Base-by-base conservation (phyloP, 2,329 filamentous ascomycete species). In the Aspergillus latus region DNA sequence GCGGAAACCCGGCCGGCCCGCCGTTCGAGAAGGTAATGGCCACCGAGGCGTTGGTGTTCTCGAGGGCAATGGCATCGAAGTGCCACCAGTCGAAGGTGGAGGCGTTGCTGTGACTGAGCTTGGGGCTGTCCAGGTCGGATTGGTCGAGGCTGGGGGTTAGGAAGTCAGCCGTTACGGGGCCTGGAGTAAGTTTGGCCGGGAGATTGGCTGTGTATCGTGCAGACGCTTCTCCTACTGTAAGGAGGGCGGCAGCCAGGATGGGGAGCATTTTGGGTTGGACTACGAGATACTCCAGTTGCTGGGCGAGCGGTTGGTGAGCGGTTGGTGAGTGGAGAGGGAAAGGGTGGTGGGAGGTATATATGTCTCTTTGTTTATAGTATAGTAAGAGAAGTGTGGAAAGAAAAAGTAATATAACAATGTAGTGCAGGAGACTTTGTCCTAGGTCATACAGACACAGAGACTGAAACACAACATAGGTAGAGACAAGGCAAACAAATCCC, bases 51-150 rank as follows among this genome's bases (percentile, higher is more conserved):
- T 62, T 56, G 1, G 64, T 57, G 45, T 67, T 62, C 6, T 60
- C 59, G 2, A 59, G 47, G 1, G 72, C 65, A 8, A 76, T 64
- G 16, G 62, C 71, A 56, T 77, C 72, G 44, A 76, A 76, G 57
- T 74, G 75, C 74, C 74, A 76, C 72, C 73, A 76, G 61, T 73
- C 70, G 45, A 70, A 74, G 15, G 66, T 66, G 30, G 68, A 63
- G 32, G 51, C 15, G 48, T 72, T 73, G 49, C 72, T 60, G 9
- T 39, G 44, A 34, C 56, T 48, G 6, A 72, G 29, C 44, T 69
- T 66, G 0, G 71, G 70, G 26, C 60, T 46, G 48, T 71, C 67
- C 4, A 72, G 58, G 9, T 50, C 59, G 5, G 62, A 59, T 5
- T 62, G 26, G 5, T 13, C 30, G 1, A 46, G 28, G 0, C 39